phyloP scores from a whole-genome alignment of 1,284 basidiomycete species.

The Puccinia coronata region DNA sequence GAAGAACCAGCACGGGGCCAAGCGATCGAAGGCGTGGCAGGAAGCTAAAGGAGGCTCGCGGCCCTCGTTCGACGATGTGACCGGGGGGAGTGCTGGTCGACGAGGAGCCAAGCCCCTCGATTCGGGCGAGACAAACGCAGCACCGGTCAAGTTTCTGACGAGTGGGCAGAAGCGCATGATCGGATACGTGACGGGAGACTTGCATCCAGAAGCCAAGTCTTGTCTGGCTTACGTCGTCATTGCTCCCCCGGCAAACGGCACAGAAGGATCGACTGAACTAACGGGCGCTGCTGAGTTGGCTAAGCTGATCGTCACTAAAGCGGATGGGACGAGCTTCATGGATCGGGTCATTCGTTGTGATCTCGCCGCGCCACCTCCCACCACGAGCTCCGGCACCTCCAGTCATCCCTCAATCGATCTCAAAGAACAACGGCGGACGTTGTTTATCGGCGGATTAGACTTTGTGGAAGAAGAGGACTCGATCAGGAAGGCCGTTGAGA shows the following conservation, averaged over 20 bases:
- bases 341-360: conserved; percentile 42
- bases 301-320: conserved; percentile 28
- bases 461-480: conserved; percentile 45
- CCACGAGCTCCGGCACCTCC: not conserved
- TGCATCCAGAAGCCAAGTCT: conserved; percentile 46
- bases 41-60: conserved; percentile 3
- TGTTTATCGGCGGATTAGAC: conserved; percentile 46
- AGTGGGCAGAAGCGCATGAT: conserved; percentile 40
- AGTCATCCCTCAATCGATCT: conserved; percentile 12
- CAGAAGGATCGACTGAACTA: not conserved
- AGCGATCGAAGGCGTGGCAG: conserved; percentile 42
- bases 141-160: conserved; percentile 26
- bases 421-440: conserved; percentile 26
- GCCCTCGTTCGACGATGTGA: conserved; percentile 18
- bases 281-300: conserved; percentile 20
- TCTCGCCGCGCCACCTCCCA: conserved; percentile 7
- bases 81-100: conserved; percentile 33
- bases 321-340: conserved; percentile 44
- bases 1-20: not conserved
- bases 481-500: conserved; percentile 41
- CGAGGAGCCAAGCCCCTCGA: conserved; percentile 31
- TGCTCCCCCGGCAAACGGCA: too few species aligned
- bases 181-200: conserved; percentile 35
- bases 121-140: not conserved
- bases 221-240: conserved; percentile 43